Evolutionary conservation across 768 basidiomycete species (phyloP).

Genomic region (Boletus sp.): DNA sequence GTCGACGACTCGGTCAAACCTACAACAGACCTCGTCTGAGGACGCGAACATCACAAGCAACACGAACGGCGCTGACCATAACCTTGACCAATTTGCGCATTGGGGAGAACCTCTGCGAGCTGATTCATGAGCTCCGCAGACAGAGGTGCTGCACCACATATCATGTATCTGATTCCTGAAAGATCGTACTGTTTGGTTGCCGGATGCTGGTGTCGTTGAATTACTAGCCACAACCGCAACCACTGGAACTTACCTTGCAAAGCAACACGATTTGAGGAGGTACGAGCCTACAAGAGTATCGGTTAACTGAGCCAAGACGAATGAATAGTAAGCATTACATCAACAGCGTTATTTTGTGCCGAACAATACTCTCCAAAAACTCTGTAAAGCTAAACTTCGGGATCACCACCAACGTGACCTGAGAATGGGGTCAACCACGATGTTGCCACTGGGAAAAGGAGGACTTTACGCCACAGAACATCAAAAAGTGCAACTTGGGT

Average conservation of each 20-base stretch:
- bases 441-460: not conserved
- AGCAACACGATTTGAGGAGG: constrained; percentile 64
- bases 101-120: constrained; percentile 48
- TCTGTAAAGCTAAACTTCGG: constrained; percentile 59
- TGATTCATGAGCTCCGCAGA: constrained; percentile 51
- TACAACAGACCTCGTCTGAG: constrained; percentile 19
- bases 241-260: constrained; percentile 51
- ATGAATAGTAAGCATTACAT: constrained; percentile 34
- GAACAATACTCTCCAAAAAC: constrained; percentile 60
- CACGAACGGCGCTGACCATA: constrained; percentile 40
- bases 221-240: not conserved
- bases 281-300: constrained; percentile 43
- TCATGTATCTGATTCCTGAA: constrained; percentile 46
- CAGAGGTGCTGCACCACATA: constrained; percentile 63
- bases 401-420: constrained; percentile 57
- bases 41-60: not conserved
- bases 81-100: constrained; percentile 62
- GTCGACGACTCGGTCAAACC: constrained; percentile 68
- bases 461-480: constrained; percentile 50
- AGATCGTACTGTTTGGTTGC: constrained; percentile 48
- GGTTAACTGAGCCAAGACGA: not conserved
- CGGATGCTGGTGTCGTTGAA: constrained; percentile 42
- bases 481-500: constrained; percentile 46
- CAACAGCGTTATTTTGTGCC: constrained; percentile 54
- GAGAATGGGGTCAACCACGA: constrained; percentile 8